A percentile compares a stretch with the other conserved stretches of the same genome.
phyloP scores from a whole-genome alignment of 805 yeast species.

The Candida ponderosae region DNA sequence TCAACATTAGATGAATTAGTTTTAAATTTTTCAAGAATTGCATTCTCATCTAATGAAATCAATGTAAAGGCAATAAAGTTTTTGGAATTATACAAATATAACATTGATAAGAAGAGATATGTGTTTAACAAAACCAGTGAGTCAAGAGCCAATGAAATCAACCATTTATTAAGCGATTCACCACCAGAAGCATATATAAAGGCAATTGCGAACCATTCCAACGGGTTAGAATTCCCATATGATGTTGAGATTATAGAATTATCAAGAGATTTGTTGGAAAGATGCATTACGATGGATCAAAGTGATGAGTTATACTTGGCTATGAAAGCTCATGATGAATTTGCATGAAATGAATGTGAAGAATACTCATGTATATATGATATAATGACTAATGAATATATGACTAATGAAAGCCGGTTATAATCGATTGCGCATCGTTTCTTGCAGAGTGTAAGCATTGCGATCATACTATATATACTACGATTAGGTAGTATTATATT shows the following conservation, averaged over 20 bases:
- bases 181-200: no score
- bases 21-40: constrained; percentile 43
- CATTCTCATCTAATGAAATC: constrained; percentile 40
- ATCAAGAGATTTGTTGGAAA: constrained; percentile 63
- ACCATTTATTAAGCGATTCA: constrained; percentile 20
- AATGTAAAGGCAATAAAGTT: constrained; percentile 29
- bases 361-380: no score
- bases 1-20: constrained; percentile 35
- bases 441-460: no score
- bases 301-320: constrained; percentile 67
- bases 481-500: no score
- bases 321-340: constrained; percentile 32
- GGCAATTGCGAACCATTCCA: constrained; percentile 21
- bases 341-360: no score
- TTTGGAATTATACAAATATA: constrained; percentile 19
- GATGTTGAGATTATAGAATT: constrained; percentile 57
- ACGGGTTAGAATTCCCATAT: constrained; percentile 57
- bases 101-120: no score
- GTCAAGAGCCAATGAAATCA: constrained; percentile 28
- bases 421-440: no score
- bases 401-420: no score
- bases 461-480: no score
- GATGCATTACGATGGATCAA: constrained; percentile 66
- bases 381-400: no score
- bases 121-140: constrained; percentile 40